Evolutionary conservation across 1,284 basidiomycete genomes (phyloP).

Genomic region (Pterulicium gracile): DNA sequence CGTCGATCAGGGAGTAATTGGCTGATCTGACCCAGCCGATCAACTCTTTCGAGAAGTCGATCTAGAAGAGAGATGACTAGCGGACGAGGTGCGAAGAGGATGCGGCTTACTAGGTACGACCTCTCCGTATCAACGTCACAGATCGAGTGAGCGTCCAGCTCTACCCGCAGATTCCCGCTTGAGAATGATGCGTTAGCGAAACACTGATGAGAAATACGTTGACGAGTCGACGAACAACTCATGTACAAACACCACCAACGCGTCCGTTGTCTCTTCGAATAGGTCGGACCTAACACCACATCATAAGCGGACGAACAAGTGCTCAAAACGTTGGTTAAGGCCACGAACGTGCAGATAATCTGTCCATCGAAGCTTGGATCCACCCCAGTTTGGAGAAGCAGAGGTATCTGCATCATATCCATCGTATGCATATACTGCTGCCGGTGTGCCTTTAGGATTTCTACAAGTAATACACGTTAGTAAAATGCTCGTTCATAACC

Average conservation of each 20-base stretch:
- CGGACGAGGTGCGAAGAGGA: constrained; percentile 2
- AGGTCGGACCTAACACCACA: constrained; percentile 42
- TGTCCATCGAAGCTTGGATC: constrained; percentile 68
- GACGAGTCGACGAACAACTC: constrained; percentile 64
- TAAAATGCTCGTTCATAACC: constrained; percentile 1
- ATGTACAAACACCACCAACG: constrained; percentile 77
- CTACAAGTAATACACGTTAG: constrained; percentile 17
- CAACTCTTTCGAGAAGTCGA: constrained; percentile 77
- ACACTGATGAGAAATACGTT: constrained; percentile 1
- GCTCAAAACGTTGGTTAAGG: constrained; percentile 1
- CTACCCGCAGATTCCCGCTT: constrained; percentile 79
- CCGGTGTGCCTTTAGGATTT: constrained; percentile 81
- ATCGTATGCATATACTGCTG: constrained; percentile 66
- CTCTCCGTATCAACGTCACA: constrained; percentile 71
- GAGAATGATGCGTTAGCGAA: not conserved
- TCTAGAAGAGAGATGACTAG: constrained; percentile 30
- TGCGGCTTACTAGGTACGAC: constrained; percentile 60
- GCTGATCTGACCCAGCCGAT: constrained; percentile 65
- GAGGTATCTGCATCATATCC: constrained; percentile 71
- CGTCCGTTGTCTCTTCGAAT: constrained; percentile 43
- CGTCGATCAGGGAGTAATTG: constrained; percentile 72
- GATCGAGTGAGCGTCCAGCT: constrained; percentile 60
- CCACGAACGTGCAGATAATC: constrained; percentile 73
- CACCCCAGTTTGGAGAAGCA: constrained; percentile 47
- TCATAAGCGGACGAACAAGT: constrained; percentile 8